Evolutionary conservation across 139 green algal genomes (phyloP).

Genomic region (Penium margaritaceum): DNA sequence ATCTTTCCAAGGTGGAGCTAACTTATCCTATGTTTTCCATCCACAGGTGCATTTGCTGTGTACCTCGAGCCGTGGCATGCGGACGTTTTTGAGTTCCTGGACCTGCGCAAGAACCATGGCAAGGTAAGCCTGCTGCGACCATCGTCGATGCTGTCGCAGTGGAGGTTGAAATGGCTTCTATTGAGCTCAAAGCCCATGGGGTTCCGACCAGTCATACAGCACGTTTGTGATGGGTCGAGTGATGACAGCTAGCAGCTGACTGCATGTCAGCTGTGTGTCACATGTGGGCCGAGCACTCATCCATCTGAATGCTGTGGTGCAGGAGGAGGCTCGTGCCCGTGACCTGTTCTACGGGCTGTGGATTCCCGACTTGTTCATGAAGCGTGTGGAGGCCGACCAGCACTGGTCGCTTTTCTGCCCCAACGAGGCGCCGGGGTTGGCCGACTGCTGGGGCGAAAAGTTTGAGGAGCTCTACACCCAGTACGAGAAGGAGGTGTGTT

Average conservation of each 20-base stretch:
- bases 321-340: conserved; percentile 76
- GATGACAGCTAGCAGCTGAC: too few species aligned
- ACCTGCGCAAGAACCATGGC: conserved; percentile 97
- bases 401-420: conserved; percentile 96
- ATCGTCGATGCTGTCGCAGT: too few species aligned
- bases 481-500: conserved; percentile 54
- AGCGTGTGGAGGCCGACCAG: conserved; percentile 68
- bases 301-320: too few species aligned
- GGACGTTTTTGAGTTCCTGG: conserved; percentile 90
- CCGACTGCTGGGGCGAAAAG: conserved; percentile 86
- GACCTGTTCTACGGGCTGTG: conserved; percentile 98
- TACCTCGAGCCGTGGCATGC: conserved; percentile 98
- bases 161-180: too few species aligned
- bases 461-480: conserved; percentile 80
- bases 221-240: too few species aligned
- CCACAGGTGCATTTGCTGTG: conserved; percentile 62
- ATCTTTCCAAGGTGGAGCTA: too few species aligned
- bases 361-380: conserved; percentile 90
- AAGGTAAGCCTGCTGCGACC: too few species aligned
- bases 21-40: too few species aligned
- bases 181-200: too few species aligned
- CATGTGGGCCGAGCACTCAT: too few species aligned
- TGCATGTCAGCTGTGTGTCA: too few species aligned
- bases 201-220: too few species aligned
- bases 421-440: conserved; percentile 87